Conservation (phyloP, 192 early-diverging fungal species). For the Backusella luteola region DNA sequence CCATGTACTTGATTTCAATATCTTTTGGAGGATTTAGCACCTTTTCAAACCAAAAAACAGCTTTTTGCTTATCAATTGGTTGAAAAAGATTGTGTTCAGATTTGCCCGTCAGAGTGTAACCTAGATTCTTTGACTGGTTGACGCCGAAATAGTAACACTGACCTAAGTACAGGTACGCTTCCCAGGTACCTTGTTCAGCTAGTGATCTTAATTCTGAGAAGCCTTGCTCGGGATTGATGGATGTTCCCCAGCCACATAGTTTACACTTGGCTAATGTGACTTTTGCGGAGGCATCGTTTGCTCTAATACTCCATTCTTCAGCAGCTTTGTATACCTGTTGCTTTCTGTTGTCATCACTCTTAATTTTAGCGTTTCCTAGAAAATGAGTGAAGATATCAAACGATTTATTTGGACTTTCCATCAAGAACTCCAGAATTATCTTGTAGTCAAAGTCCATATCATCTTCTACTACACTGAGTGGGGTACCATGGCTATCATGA, state of each 20-base stretch:
- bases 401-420: background rate
- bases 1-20: background rate
- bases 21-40: background rate
- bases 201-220: slow-evolving; percentile 21
- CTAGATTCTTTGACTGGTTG: background rate
- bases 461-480: background rate
- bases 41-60: slow-evolving; percentile 27
- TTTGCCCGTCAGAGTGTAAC: background rate
- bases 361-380: background rate
- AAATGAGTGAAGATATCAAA: slow-evolving; percentile 9
- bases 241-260: slow-evolving; percentile 33
- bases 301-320: background rate
- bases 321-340: slow-evolving; percentile 9
- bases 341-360: background rate
- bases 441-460: background rate
- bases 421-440: background rate
- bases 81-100: slow-evolving; percentile 6
- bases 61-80: slow-evolving; percentile 20
- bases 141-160: slow-evolving; percentile 30
- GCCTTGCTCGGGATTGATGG: slow-evolving; percentile 16
- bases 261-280: slow-evolving; percentile 36
- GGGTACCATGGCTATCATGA: background rate
- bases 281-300: slow-evolving; percentile 15
- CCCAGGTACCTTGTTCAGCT: slow-evolving; percentile 20
- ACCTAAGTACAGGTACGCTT: slow-evolving; percentile 34